Base-by-base conservation (phyloP, 129 eudicot species). In the Glebionis coronaria region DNA sequence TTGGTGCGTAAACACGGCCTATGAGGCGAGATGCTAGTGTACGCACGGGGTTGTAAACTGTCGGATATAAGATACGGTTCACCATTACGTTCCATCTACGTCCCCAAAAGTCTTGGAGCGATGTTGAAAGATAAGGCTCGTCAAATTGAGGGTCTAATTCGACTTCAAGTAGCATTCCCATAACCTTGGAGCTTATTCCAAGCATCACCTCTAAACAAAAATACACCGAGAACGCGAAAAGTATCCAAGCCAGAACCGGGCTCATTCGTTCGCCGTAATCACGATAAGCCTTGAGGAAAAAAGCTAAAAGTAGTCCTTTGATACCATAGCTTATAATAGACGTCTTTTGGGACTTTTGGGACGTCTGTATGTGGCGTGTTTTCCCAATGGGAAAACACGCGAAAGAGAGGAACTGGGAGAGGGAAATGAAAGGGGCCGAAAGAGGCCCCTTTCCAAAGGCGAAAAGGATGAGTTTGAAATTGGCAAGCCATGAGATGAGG, bases 61-160 rank as follows among this genome's bases (percentile, higher is more conserved):
- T 82, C 0, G 95, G 95, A 8, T 85, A 75, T 2, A 88, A 73
- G 31, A 82, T 70, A 11, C 85, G 80, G 3, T 84, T 77, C 4
- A 82, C 96, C 91, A 84, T 84, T 4, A 88, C 76, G 74, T 93
- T 93, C 98, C 98, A 93, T 54, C 96, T 82, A 29, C 82, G 61
- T 1, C 98, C 92, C 98, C 98, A 93, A 44, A 93, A 93, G 20
- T 93, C 90, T 58, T 93, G 98, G 0, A 93, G 79, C 0, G 96
- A 88, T 9, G 96, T 82, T 11, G 95, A 73, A 2, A 93, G 79
- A 59, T 75, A 82, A 8, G 98, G 98, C 59, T 93, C 88, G 3
- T 93, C 51, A 63, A 88, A 88, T 67, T 84, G 96, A 12, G 92
- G 88, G 78, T 86, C 95, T 3, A 93, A 82, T 64, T 79, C 82